Percentiles rank a stretch among this genome's conserved stretches.
phyloP scores from a whole-genome alignment of 2,329 filamentous ascomycete genomes.

The Colletotrichum sojae region DNA sequence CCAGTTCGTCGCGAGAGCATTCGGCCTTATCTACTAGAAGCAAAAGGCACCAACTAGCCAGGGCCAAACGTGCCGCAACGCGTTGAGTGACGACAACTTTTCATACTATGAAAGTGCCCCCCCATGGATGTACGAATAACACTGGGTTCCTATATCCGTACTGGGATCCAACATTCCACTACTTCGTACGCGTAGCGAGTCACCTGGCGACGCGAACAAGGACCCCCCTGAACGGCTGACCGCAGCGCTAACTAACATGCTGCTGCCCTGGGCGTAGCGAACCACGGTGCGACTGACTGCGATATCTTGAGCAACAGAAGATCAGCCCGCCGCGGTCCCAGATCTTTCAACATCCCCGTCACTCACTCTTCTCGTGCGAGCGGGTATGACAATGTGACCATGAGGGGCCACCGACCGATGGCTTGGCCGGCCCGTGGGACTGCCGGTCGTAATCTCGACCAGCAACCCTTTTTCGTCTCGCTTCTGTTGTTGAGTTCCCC shows the following conservation, averaged over 20 bases:
- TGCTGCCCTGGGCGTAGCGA: conserved; percentile 17
- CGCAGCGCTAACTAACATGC: conserved; percentile 24
- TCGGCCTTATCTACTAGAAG: no score
- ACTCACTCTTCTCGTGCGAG: conserved; percentile 2
- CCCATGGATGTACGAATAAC: no score
- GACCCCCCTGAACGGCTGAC: conserved; percentile 13
- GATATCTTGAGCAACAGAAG: conserved; percentile 40
- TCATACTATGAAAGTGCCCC: no score
- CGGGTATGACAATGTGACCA: neutral
- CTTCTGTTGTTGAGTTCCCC: neutral
- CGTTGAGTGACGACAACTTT: no score
- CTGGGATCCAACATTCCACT: no score
- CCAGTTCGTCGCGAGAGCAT: no score
- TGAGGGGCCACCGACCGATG: conserved; percentile 11
- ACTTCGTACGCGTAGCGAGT: neutral
- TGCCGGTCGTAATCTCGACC: conserved; percentile 33
- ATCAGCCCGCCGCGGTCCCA: conserved; percentile 29
- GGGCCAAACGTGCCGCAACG: no score
- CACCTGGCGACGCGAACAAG: conserved; percentile 12
- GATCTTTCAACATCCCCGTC: conserved; percentile 38
- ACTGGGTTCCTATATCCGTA: no score
- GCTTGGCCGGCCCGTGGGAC: conserved; percentile 23
- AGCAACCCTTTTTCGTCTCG: neutral
- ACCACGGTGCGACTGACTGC: conserved; percentile 34
- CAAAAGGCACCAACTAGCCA: no score